A percentile compares a stretch with the other conserved stretches of the same genome.
Evolutionary conservation across 306 rosid species (phyloP).

Genomic region (Neltuma alba): DNA sequence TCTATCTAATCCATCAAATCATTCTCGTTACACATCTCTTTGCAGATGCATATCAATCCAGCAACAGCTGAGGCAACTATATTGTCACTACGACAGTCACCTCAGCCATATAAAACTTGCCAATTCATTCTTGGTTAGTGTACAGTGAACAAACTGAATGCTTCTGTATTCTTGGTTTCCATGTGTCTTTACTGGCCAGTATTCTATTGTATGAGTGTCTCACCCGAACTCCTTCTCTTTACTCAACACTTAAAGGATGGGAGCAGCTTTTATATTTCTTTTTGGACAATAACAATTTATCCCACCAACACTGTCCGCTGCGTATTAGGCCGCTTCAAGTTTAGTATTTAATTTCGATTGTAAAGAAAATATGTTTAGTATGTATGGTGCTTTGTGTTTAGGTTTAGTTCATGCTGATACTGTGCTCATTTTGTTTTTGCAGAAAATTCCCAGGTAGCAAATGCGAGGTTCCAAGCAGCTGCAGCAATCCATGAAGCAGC

Average conservation of each 20-base stretch:
- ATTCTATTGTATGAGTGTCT: slow-evolving; percentile 2
- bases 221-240: not conserved
- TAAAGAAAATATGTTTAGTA: not conserved
- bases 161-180: not conserved
- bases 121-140: slow-evolving; percentile 88
- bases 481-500: slow-evolving; percentile 93
- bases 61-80: slow-evolving; percentile 79
- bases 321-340: slow-evolving; percentile 4
- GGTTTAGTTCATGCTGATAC: slow-evolving; percentile 40
- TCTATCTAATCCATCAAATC: slow-evolving; percentile 2
- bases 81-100: slow-evolving; percentile 68
- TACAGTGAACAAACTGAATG: not conserved
- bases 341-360: not conserved
- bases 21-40: slow-evolving; percentile 26
- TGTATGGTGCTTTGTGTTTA: slow-evolving; percentile 25
- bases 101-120: slow-evolving; percentile 86
- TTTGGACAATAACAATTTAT: slow-evolving; percentile 11
- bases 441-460: slow-evolving; percentile 81
- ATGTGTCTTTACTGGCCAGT: slow-evolving; percentile 7
- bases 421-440: slow-evolving; percentile 39
- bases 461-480: slow-evolving; percentile 96
- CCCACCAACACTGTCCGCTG: slow-evolving; percentile 1
- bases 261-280: slow-evolving; percentile 12
- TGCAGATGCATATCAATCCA: slow-evolving; percentile 82
- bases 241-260: not conserved